Evolutionary conservation across 2,329 filamentous ascomycete genomes (phyloP).

Genomic region (Pestalotiopsis sp.): DNA sequence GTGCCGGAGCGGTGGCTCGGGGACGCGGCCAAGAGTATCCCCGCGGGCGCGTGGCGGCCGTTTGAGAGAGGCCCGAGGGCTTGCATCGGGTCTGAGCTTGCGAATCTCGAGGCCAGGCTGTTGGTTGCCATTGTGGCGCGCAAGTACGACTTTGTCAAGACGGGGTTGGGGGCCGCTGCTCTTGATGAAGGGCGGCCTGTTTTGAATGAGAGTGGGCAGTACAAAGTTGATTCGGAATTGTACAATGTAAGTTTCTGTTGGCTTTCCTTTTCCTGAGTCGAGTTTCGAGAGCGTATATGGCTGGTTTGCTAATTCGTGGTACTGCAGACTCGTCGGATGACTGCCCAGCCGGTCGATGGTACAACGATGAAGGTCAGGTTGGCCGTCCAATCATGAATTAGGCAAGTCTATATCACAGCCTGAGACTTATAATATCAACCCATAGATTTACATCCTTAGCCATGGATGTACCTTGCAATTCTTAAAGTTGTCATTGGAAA

Average conservation of each 20-base stretch:
- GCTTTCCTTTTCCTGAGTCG: too few species aligned
- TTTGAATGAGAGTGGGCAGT: not conserved
- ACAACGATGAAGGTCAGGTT: slow-evolving; percentile 19
- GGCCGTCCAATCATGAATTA: too few species aligned
- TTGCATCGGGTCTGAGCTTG: slow-evolving; percentile 55
- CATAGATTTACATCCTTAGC: too few species aligned
- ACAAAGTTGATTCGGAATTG: not conserved
- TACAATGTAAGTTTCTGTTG: not conserved
- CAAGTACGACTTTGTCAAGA: slow-evolving; percentile 15
- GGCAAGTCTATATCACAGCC: too few species aligned
- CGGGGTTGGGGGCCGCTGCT: slow-evolving; percentile 11
- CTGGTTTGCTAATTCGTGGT: not conserved
- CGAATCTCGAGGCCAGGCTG: slow-evolving; percentile 28
- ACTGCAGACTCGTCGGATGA: slow-evolving; percentile 19
- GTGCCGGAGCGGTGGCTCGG: slow-evolving; percentile 24
- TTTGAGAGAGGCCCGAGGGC: slow-evolving; percentile 52
- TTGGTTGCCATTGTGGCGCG: slow-evolving; percentile 15
- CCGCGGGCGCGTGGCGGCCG: not conserved
- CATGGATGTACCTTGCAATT: too few species aligned
- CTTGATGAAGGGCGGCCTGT: slow-evolving; percentile 15
- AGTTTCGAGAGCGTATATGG: not conserved
- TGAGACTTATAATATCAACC: too few species aligned
- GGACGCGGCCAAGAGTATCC: not conserved
- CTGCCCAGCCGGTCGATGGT: slow-evolving; percentile 22
- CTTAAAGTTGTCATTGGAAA: too few species aligned